Evolutionary conservation across 805 yeast genomes (phyloP), one percentile per base, ranked within the genome.

Genomic region (Metschnikowia bowlesiae): DNA sequence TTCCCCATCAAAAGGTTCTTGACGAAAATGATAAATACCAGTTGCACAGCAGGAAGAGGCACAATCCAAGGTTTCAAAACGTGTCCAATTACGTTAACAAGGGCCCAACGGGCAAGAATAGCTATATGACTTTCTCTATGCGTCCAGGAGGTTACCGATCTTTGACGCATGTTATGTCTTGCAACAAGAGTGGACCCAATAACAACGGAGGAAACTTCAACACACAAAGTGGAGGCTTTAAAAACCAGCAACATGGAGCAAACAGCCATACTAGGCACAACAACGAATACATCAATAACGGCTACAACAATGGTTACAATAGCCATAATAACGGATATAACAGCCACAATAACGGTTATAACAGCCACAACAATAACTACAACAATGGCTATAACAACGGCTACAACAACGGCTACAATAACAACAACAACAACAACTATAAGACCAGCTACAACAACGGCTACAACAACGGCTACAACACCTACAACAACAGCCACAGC

Each of bases 21-120:
- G 81, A 82, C 4, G 80, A 79, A 37, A 85, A 84, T 44, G 97
- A 91, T 34, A 79, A 75, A 49, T 89, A 85, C 54, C 69, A 76
- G 9, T 73, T 89, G 11, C 60, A 76, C 32, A 78, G 82, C 58
- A 82, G 81, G 33, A 65, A 57, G 46, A 50, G 54, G 16, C 41
- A 35, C 30, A 51, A 51, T 31, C 53, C 53, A 8, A 42, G 57
- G 3, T 56, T 57, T 40, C 57, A 54, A 16, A 56, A 56, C 37
- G 47, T 48, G 13, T 50, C 55, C 14, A 71, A 63, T 33, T 73
- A 73, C 54, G 63, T 73, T 16, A 74, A 74, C 53, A 57, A 52
- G 6, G 78, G 78, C 0, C 78, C 78, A 1, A 62, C 64, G 35
- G 76, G 76, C 1, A 66, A 58, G 35, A 66, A 69, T 46, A 47